Percentiles rank a stretch among this genome's conserved stretches.
Conservation (phyloP, 2,329 filamentous ascomycete species). For the Colletotrichum cereale region DNA sequence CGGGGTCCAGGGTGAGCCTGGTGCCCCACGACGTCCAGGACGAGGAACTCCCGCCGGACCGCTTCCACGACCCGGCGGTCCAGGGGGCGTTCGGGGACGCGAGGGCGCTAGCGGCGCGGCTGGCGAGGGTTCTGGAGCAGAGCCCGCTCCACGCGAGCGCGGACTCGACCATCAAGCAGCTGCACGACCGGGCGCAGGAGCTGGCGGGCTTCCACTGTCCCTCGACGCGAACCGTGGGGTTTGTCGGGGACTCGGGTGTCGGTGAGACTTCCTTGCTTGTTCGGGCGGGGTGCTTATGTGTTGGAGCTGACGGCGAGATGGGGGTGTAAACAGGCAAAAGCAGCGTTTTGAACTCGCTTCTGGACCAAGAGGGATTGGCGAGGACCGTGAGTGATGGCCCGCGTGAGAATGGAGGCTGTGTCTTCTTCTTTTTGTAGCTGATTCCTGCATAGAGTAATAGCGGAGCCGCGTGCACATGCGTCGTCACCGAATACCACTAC, state of each 20-base stretch:
- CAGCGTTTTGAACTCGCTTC: constrained; percentile 62
- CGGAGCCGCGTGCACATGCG: constrained; percentile 61
- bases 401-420: neutral
- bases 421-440: neutral
- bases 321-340: constrained; percentile 55
- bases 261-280: constrained; percentile 46
- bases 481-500: constrained; percentile 60
- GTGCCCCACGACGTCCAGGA: constrained; percentile 44
- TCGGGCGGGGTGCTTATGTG: too few species aligned
- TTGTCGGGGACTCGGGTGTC: constrained; percentile 63
- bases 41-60: constrained; percentile 51
- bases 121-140: constrained; percentile 51
- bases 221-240: constrained; percentile 56
- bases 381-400: constrained; percentile 53
- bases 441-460: constrained; percentile 53
- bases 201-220: constrained; percentile 55
- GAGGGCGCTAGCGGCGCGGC: constrained; percentile 47
- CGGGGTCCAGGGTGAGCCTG: constrained; percentile 1
- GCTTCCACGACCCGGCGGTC: constrained; percentile 52
- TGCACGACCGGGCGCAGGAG: constrained; percentile 49
- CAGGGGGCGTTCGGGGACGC: constrained; percentile 52
- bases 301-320: neutral
- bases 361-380: constrained; percentile 56
- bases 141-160: constrained; percentile 51
- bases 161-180: constrained; percentile 53